Conservation (phyloP, 73 alveolate genomes). For the Tetrahymena malaccensis region DNA sequence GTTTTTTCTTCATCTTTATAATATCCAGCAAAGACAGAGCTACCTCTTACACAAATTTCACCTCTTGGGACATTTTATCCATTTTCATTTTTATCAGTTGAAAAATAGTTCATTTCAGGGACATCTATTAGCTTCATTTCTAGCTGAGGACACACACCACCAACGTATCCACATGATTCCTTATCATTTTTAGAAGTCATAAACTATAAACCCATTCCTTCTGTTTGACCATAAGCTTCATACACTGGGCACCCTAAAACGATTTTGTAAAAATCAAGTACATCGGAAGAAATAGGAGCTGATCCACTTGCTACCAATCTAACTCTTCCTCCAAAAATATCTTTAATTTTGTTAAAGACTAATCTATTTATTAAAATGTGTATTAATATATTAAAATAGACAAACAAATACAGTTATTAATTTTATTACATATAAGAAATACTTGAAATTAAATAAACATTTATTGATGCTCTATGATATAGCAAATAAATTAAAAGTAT, state of each 20-base stretch:
- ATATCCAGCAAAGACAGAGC: constrained; percentile 72
- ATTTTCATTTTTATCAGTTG: constrained; percentile 52
- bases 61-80: constrained; percentile 81
- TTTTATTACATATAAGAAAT: too few species aligned
- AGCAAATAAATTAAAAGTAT: too few species aligned
- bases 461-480: too few species aligned
- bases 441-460: too few species aligned
- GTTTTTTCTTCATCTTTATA: constrained; percentile 65
- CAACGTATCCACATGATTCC: constrained; percentile 71
- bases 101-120: constrained; percentile 77
- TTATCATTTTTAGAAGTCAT: constrained; percentile 53
- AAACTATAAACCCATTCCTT: constrained; percentile 67
- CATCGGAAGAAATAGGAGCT: constrained; percentile 88
- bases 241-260: constrained; percentile 63
- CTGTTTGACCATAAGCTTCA: constrained; percentile 95
- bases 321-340: constrained; percentile 76
- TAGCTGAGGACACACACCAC: constrained; percentile 66
- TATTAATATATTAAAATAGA: too few species aligned
- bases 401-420: too few species aligned
- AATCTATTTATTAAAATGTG: not conserved
- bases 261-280: constrained; percentile 62
- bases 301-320: constrained; percentile 78
- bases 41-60: constrained; percentile 94
- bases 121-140: constrained; percentile 87
- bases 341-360: constrained; percentile 44